phyloP scores from a whole-genome alignment of 192 early-diverging fungal genomes.

The Phycomyces blakesleeanus region DNA sequence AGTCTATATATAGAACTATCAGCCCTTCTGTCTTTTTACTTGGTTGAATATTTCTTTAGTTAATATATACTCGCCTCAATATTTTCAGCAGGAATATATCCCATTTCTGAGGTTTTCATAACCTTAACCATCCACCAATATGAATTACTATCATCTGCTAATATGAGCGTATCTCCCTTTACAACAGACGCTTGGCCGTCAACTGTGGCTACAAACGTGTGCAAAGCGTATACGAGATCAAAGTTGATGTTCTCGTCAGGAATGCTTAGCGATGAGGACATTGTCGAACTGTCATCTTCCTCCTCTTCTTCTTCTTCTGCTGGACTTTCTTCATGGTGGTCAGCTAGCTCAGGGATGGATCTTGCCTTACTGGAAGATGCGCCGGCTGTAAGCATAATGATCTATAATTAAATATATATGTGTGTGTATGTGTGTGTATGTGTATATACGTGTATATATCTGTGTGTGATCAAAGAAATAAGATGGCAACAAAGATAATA shows the following conservation, averaged over 20 bases:
- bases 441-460: too few species aligned
- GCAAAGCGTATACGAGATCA: conserved; percentile 72
- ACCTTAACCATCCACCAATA: conserved; percentile 75
- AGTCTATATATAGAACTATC: background rate
- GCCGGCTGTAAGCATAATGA: too few species aligned
- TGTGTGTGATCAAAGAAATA: too few species aligned
- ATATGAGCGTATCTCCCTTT: conserved; percentile 64
- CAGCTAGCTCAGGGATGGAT: too few species aligned
- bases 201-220: conserved; percentile 75
- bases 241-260: conserved; percentile 66
- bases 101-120: conserved; percentile 62
- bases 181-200: conserved; percentile 79
- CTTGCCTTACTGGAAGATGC: too few species aligned
- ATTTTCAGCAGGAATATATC: conserved; percentile 84
- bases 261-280: conserved; percentile 38
- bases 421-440: too few species aligned
- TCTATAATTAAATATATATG: too few species aligned
- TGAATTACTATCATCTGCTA: conserved; percentile 74
- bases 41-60: background rate
- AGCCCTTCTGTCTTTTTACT: background rate
- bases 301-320: background rate
- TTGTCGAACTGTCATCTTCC: conserved; percentile 36
- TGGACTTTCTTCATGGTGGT: too few species aligned
- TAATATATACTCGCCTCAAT: conserved; percentile 53
- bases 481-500: too few species aligned